Evolutionary conservation across 495 filamentous ascomycete species (phyloP).

Genomic region (Neurospora tetrasperma): DNA sequence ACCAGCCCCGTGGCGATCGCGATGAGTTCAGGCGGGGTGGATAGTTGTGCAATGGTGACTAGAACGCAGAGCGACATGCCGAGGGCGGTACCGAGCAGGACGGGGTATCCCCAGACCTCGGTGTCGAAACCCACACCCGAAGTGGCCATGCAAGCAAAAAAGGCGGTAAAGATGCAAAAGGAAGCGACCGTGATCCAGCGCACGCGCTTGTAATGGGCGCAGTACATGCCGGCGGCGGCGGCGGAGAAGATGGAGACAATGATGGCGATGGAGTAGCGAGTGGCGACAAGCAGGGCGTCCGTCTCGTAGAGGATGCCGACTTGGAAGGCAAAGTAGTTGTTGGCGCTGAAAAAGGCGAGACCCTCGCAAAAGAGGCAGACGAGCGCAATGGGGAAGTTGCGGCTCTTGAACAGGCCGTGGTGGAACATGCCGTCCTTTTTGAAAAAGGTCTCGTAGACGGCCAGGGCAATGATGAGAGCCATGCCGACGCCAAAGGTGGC

Average conservation of each 20-base stretch:
- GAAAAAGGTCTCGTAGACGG: slow-evolving; percentile 21
- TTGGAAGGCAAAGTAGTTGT: slow-evolving; percentile 29
- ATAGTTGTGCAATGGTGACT: slow-evolving; percentile 23
- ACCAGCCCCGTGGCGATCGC: slow-evolving; percentile 22
- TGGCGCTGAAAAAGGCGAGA: slow-evolving; percentile 26
- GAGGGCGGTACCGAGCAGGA: slow-evolving; percentile 20
- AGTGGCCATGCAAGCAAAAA: slow-evolving; percentile 24
- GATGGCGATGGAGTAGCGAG: slow-evolving; percentile 21
- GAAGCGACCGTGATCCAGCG: slow-evolving; percentile 14
- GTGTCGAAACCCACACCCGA: neutral
- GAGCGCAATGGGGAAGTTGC: slow-evolving; percentile 24
- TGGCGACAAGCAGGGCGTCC: slow-evolving; percentile 13
- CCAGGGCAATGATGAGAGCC: slow-evolving; percentile 9
- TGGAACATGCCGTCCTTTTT: slow-evolving; percentile 30
- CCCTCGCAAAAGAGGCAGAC: slow-evolving; percentile 24
- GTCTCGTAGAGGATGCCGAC: slow-evolving; percentile 21
- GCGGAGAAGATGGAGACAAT: slow-evolving; percentile 13
- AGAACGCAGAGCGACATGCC: slow-evolving; percentile 18
- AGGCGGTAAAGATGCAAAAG: slow-evolving; percentile 18
- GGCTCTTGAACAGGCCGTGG: slow-evolving; percentile 22
- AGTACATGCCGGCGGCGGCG: slow-evolving; percentile 14
- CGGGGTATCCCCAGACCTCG: slow-evolving; percentile 22
- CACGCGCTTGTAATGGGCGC: slow-evolving; percentile 16
- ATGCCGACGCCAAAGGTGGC: slow-evolving; percentile 23
- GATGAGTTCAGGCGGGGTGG: slow-evolving; percentile 24